Evolutionary conservation across 148 eudicot genomes (phyloP), one percentile per base, ranked within the genome.

Genomic region (Persicaria tinctoria): DNA sequence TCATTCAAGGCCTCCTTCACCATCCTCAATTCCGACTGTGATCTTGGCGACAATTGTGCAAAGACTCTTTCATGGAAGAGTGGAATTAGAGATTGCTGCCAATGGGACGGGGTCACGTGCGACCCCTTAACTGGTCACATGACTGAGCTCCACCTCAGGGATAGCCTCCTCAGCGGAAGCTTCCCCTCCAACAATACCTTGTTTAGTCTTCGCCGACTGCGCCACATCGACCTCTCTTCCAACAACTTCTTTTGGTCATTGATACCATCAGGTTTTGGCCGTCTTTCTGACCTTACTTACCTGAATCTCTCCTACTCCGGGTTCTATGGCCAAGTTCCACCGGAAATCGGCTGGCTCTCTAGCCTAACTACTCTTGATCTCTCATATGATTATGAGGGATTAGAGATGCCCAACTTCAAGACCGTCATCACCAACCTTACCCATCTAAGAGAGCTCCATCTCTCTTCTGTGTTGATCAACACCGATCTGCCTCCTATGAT

Each of bases 31-130:
- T 32, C 38, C 38, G 1, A 1, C 2, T 32, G 38, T 32, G 1
- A 32, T 32, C 2, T 32, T 32, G 38, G 2, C 0, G 38, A 32
- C 38, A 1, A 32, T 32, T 32, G 1, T 32, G 38, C 38, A 32
- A 32, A 0, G 41, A 32, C 41, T 32, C 41, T 7, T 27, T 57
- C 76, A 8, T 80, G 83, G 83, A 72, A 56, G 18, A 20, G 2
- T 10, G 38, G 46, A 6, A 44, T 46, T 5, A 16, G 27, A 18
- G 73, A 76, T 63, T 79, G 82, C 62, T 82, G 84, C 51, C 10
- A 45, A 4, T 82, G 81, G 84, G 72, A 78, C 1, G 81, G 81
- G 4, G 79, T 82, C 55, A 45, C 76, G 9, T 82, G 81, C 32
- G 68, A 78, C 23, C 3, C 23, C n/a, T 17, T 20, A 18, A 51